These are phyloP conservation scores for Ceratopteris richardii DNA, from an alignment of 75 land plant genomes.

Conservation along the genomic window DNA sequence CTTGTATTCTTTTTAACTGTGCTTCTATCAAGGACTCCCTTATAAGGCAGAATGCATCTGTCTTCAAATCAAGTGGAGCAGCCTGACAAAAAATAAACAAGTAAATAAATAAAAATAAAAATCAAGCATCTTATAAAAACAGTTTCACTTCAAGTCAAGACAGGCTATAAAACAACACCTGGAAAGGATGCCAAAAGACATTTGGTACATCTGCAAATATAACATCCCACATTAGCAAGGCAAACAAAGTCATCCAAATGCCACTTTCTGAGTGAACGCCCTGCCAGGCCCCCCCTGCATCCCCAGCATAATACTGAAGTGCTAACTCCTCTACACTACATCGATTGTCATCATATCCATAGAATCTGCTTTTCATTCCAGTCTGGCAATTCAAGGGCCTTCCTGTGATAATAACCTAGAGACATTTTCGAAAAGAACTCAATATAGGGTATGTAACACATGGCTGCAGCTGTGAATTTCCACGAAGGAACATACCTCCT, in stretches of 20 bases:
- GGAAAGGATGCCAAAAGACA: conserved; percentile 77
- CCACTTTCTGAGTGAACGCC: conserved; percentile 92
- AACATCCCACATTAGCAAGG: conserved; percentile 92
- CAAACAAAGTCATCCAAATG: conserved; percentile 86
- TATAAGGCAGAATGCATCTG: conserved; percentile 53
- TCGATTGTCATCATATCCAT: conserved; percentile 75
- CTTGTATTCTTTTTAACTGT: conserved; percentile 41
- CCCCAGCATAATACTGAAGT: conserved; percentile 73
- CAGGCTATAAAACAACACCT: conserved; percentile 32
- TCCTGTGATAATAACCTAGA: conserved; percentile 64
- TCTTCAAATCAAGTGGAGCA: conserved; percentile 75
- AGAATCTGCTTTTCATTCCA: conserved; percentile 73
- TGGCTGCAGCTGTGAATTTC: not conserved
- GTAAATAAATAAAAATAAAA: not conserved
- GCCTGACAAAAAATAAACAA: conserved; percentile 31
- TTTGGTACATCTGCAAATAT: conserved; percentile 77
- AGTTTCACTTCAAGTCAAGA: too few relatives aligned
- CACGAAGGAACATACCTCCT: conserved; percentile 36
- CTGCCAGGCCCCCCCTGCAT: conserved; percentile 81
- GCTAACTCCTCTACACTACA: conserved; percentile 90
- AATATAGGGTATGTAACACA: not conserved
- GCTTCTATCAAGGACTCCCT: conserved; percentile 57
- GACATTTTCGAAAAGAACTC: not conserved
- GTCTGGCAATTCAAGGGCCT: conserved; percentile 62
- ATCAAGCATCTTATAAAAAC: not conserved